Conservation (phyloP, 768 basidiomycete species). For the Rubroboletus satanas region DNA sequence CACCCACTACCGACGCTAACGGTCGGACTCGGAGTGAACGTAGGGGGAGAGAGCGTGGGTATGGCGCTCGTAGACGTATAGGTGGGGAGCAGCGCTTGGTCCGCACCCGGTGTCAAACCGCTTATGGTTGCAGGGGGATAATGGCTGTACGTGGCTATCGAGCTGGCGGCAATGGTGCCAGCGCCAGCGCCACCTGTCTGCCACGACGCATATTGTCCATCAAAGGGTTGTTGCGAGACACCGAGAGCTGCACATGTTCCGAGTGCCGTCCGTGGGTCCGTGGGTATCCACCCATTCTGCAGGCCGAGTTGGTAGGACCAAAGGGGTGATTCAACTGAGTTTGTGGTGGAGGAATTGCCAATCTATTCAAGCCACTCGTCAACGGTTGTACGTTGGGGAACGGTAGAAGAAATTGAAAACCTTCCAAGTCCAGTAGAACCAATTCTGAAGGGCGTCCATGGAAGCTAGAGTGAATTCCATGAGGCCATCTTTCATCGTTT, state of each 20-base stretch:
- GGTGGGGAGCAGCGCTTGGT: conserved; percentile 45
- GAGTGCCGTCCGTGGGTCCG: conserved; percentile 60
- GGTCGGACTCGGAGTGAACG: conserved; percentile 43
- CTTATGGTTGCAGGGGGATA: conserved; percentile 56
- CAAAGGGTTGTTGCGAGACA: conserved; percentile 39
- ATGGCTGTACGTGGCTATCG: conserved; percentile 37
- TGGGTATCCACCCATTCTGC: conserved; percentile 73
- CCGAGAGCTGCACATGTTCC: conserved; percentile 65
- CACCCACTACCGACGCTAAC: conserved; percentile 53
- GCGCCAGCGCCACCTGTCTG: conserved; percentile 66
- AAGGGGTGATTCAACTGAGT: conserved; percentile 48
- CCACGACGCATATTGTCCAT: conserved; percentile 54
- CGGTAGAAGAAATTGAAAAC: conserved; percentile 22
- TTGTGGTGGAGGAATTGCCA: conserved; percentile 51
- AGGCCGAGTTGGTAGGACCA: conserved; percentile 75
- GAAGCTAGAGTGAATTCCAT: conserved; percentile 48
- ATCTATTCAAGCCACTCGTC: conserved; percentile 35
- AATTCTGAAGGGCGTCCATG: conserved; percentile 67
- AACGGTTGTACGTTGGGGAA: background rate
- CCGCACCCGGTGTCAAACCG: conserved; percentile 38
- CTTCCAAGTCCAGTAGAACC: conserved; percentile 84
- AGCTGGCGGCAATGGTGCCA: conserved; percentile 43
- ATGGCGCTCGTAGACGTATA: conserved; percentile 61
- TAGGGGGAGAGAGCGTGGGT: conserved; percentile 53
- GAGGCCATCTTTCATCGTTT: conserved; percentile 48